These are phyloP conservation scores for Murraya koenigii DNA, from an alignment of 345 rosid species.

Conservation along the genomic window DNA sequence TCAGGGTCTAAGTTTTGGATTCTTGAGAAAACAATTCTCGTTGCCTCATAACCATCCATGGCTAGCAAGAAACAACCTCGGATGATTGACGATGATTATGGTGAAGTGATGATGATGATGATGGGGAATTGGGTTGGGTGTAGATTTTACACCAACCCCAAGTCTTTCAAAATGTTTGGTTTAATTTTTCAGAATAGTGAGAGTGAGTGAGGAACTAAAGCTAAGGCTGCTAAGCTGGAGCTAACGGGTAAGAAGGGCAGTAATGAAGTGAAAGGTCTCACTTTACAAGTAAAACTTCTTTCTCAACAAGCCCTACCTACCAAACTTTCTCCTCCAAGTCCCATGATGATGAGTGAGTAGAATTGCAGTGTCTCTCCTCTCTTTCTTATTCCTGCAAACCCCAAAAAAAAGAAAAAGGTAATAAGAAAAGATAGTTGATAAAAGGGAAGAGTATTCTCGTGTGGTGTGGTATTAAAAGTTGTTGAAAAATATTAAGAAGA, in stretches of 20 bases:
- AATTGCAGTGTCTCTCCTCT: slow-evolving; percentile 18
- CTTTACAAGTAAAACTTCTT: slow-evolving; percentile 42
- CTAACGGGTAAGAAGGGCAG: background rate
- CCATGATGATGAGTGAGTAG: slow-evolving; percentile 25
- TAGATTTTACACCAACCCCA: slow-evolving; percentile 36
- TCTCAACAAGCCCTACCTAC: slow-evolving; percentile 55
- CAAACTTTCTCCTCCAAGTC: slow-evolving; percentile 19
- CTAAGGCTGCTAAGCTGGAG: background rate
- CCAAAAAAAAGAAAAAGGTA: slow-evolving; percentile 19
- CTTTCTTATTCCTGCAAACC: slow-evolving; percentile 48
- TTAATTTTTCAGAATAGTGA: slow-evolving; percentile 21
- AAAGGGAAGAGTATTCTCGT: slow-evolving; percentile 37
- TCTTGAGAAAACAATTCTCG: slow-evolving; percentile 77
- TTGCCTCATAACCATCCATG: slow-evolving; percentile 95
- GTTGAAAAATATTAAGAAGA: background rate
- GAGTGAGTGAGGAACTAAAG: slow-evolving; percentile 17
- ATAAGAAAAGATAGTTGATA: slow-evolving; percentile 22
- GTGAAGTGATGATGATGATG: background rate
- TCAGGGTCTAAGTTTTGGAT: slow-evolving; percentile 79
- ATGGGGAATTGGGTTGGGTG: slow-evolving; percentile 13
- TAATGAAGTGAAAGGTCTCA: slow-evolving; percentile 3
- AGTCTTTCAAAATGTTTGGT: slow-evolving; percentile 21
- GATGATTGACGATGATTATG: background rate
- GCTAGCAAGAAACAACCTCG: background rate
- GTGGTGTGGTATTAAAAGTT: slow-evolving; percentile 19